Base-by-base conservation (phyloP, 441 rosid species). In the Adansonia gregorii region DNA sequence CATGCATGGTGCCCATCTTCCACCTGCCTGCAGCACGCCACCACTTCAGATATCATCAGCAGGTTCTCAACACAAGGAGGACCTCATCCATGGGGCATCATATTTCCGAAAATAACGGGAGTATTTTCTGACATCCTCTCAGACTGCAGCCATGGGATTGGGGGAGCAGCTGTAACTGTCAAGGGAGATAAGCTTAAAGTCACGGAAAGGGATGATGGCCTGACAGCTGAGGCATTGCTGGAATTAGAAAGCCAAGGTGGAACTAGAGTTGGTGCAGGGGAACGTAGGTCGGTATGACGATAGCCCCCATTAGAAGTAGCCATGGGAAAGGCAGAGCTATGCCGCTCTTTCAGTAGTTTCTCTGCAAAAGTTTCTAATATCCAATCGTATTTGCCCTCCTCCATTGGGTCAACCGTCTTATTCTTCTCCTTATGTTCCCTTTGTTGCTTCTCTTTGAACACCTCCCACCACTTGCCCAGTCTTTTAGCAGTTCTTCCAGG, bases 391-490 rank as follows among this genome's bases (percentile, higher is more conserved):
- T 93, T 96, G n/a, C 93, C 88, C 84, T 96, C 97, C 52, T 95
- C 99, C 3, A 94, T 88, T 10, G 98, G 97, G 67, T 92, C 92
- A 67, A 88, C 87, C 17, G 84, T 71, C 85, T 84, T 91, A 80
- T 85, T 86, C 78, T 80, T 91, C 86, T 91, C 97, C 82, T 96
- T 93, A 48, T 90, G 97, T 81, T 94, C 99, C 80, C 98, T 88
- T 64, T 87, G 95, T 68, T 93, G 94, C 91, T 94, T 96, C 86
- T 96, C 99, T 64, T 94, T 96, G 71, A 93, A 93, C 43, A 96
- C 99, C 80, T 96, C 99, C 98, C 98, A 96, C 99, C 99, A 93
- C 90, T 96, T 96, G 41, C 98, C 99, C 17, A 94, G n/a, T n/a
- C n/a, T n/a, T n/a, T n/a, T n/a, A n/a, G n/a, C n/a, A n/a, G n/a